Evolutionary conservation across 495 filamentous ascomycete species (phyloP).

Genomic region (Aspergillus biplanus): DNA sequence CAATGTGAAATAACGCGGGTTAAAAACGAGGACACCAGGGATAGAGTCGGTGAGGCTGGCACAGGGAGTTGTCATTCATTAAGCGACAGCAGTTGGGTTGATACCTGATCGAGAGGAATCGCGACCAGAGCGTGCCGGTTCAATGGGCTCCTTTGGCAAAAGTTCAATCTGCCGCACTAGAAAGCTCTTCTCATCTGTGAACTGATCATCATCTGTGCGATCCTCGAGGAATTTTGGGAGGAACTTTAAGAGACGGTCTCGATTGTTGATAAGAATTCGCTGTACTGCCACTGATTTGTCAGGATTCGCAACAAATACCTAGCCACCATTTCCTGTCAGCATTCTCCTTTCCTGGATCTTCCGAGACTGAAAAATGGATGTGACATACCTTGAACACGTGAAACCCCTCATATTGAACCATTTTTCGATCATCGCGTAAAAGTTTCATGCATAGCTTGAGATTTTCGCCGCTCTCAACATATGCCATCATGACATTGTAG

Average conservation of each 20-base stretch:
- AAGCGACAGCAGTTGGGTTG: conserved; percentile 42
- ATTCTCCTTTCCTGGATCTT: not conserved
- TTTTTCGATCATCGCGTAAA: conserved; percentile 89
- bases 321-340: conserved; percentile 28
- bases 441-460: conserved; percentile 98
- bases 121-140: conserved; percentile 41
- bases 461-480: conserved; percentile 93
- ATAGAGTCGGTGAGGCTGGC: not conserved
- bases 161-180: conserved; percentile 91
- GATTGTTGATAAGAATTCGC: conserved; percentile 93
- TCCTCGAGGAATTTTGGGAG: conserved; percentile 91
- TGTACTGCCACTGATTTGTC: conserved; percentile 94
- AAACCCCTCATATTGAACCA: conserved; percentile 99
- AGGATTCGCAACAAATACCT: conserved; percentile 97
- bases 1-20: conserved; percentile 5
- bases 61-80: conserved; percentile 6
- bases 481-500: conserved; percentile 96
- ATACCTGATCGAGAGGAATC: conserved; percentile 37
- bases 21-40: not conserved
- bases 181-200: conserved; percentile 96
- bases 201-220: conserved; percentile 96
- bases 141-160: conserved; percentile 68
- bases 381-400: conserved; percentile 92
- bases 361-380: not conserved
- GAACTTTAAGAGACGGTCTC: conserved; percentile 86